Conservation (phyloP, 345 rosid species). For the Trapa incisa region DNA sequence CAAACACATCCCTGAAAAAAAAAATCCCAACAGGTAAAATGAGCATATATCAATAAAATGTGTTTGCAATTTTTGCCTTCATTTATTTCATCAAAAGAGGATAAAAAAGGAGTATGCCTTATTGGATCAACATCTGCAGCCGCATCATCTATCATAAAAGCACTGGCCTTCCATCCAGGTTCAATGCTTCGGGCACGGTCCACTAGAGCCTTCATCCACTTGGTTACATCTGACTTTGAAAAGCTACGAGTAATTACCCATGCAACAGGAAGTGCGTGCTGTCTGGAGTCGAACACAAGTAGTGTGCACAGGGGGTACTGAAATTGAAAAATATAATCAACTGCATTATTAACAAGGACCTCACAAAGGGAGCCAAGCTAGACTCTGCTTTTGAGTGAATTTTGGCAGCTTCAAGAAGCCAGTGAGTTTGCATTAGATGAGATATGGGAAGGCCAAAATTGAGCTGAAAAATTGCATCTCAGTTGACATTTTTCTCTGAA, state of each 20-base stretch:
- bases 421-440: background rate
- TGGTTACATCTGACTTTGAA: slow-evolving; percentile 72
- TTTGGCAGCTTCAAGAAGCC: background rate
- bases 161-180: slow-evolving; percentile 62
- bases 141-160: slow-evolving; percentile 81
- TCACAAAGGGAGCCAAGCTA: background rate
- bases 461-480: background rate
- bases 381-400: background rate
- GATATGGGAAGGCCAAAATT: background rate
- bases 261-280: slow-evolving; percentile 83
- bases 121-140: slow-evolving; percentile 81
- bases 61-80: background rate
- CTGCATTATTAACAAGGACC: background rate
- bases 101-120: slow-evolving; percentile 28
- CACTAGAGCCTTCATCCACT: slow-evolving; percentile 76
- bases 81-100: slow-evolving; percentile 1
- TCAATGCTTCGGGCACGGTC: slow-evolving; percentile 49
- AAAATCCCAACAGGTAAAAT: background rate
- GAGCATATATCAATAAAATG: background rate
- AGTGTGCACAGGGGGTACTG: slow-evolving; percentile 85
- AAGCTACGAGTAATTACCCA: slow-evolving; percentile 81
- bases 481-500: background rate
- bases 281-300: slow-evolving; percentile 89
- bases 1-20: slow-evolving; percentile 57
- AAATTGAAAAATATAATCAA: slow-evolving; percentile 13